Evolutionary conservation across 2,329 filamentous ascomycete genomes (phyloP).

Genomic region (Teratosphaeria viscida): DNA sequence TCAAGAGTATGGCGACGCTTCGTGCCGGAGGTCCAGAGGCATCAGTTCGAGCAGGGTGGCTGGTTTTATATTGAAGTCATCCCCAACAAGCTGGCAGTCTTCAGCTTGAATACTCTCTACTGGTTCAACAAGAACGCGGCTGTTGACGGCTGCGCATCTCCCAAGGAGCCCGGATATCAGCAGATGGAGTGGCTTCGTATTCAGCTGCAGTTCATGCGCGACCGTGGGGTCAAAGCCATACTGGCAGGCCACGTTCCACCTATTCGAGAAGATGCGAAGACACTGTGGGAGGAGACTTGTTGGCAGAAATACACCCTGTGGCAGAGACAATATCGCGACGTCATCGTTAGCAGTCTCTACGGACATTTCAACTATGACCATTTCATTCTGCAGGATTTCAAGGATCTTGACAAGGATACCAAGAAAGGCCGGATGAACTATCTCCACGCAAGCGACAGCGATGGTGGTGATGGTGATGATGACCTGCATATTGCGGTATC

Average conservation of each 20-base stretch:
- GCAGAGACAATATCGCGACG: constrained; percentile 81
- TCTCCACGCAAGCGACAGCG: neutral
- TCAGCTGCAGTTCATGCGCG: constrained; percentile 72
- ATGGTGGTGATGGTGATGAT: constrained; percentile 15
- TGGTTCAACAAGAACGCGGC: constrained; percentile 89
- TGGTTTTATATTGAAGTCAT: constrained; percentile 95
- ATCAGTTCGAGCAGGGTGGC: constrained; percentile 82
- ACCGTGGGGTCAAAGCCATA: constrained; percentile 85
- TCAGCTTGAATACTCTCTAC: constrained; percentile 84
- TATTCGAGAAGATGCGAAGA: constrained; percentile 72
- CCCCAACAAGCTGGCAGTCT: constrained; percentile 70
- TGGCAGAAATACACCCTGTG: constrained; percentile 97
- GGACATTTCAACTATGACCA: constrained; percentile 99
- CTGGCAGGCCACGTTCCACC: constrained; percentile 90
- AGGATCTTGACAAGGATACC: constrained; percentile 56
- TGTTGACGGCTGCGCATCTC: constrained; percentile 76
- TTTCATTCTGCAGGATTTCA: constrained; percentile 81
- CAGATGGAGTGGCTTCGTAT: constrained; percentile 94
- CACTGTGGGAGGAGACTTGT: constrained; percentile 89
- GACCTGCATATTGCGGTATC: constrained; percentile 56
- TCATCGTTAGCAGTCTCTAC: constrained; percentile 68
- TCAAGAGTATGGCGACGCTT: constrained; percentile 71
- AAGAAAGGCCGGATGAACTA: constrained; percentile 32
- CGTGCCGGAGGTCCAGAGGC: constrained; percentile 83
- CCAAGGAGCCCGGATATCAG: constrained; percentile 77